A percentile compares a stretch with the other conserved stretches of the same genome.
These are phyloP conservation scores for Acer negundo DNA, from an alignment of 345 rosid species.

Conservation along the genomic window DNA sequence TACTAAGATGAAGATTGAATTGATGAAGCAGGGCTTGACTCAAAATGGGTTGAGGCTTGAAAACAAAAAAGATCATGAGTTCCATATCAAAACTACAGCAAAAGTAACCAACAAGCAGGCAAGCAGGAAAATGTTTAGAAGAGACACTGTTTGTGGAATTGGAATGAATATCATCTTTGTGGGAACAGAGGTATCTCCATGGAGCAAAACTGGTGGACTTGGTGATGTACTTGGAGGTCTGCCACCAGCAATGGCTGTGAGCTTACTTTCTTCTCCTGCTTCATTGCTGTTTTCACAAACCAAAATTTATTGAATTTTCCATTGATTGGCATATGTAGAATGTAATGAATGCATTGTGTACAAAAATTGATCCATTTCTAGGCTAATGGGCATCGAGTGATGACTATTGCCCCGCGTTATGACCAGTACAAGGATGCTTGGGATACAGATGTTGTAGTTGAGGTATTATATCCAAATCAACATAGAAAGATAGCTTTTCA, in stretches of 20 bases:
- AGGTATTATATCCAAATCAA: conserved; percentile 21
- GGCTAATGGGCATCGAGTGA: conserved; percentile 47
- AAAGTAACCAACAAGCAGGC: neutral
- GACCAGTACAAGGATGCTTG: conserved; percentile 50
- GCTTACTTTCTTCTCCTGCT: conserved; percentile 1
- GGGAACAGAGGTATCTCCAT: conserved; percentile 38
- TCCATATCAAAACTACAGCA: neutral
- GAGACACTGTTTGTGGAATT: conserved; percentile 17
- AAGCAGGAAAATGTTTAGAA: neutral
- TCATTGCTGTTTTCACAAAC: neutral
- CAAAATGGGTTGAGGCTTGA: conserved; percentile 16
- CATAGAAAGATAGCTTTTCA: neutral
- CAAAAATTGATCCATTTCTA: neutral
- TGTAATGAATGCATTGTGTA: neutral
- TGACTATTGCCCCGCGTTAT: conserved; percentile 40
- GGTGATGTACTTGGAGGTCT: conserved; percentile 50
- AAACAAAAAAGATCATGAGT: neutral
- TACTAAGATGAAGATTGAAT: neutral
- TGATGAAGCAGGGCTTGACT: neutral
- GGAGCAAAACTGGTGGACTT: conserved; percentile 53
- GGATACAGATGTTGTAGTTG: conserved; percentile 31
- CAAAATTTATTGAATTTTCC: neutral
- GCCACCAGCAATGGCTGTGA: conserved; percentile 46
- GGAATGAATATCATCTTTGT: conserved; percentile 33
- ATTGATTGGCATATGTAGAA: neutral